Conservation (phyloP, 805 yeast species). For the Ogataea ramenticola region DNA sequence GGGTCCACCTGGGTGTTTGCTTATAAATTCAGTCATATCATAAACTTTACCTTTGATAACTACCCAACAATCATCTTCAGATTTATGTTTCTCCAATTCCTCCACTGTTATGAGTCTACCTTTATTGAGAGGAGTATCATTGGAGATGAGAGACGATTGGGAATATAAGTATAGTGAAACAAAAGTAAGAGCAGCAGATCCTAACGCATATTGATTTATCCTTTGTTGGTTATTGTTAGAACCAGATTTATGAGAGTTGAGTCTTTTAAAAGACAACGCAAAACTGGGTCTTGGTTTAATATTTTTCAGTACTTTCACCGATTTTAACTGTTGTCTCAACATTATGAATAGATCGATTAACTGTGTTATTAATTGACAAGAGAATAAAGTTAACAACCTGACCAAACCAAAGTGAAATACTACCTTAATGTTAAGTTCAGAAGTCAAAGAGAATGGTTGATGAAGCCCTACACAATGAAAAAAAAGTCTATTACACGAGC, state of each 20-base stretch:
- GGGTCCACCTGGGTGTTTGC: constrained; percentile 29
- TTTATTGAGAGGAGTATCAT: neutral
- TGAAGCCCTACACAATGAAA: no score
- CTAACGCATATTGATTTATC: neutral
- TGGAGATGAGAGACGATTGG: neutral
- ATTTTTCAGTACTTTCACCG: neutral
- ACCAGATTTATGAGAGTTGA: neutral
- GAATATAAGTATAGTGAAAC: neutral
- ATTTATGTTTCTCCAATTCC: constrained; percentile 38
- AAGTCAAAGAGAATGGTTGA: no score
- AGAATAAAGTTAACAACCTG: no score
- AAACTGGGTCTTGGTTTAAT: no score
- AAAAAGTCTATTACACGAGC: no score
- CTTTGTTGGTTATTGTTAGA: neutral
- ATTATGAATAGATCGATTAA: no score
- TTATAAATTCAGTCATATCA: constrained; percentile 34
- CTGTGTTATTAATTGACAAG: no score
- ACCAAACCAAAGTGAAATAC: no score
- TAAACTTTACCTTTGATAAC: constrained; percentile 38
- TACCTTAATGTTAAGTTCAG: no score
- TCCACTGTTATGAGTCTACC: constrained; percentile 14
- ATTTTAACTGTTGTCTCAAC: neutral
- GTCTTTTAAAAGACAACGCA: no score
- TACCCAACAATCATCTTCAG: constrained; percentile 41
- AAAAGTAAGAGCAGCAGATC: neutral